Evolutionary conservation across 2,329 filamentous ascomycete species (phyloP).

Genomic region (Cladosporium halotolerans): DNA sequence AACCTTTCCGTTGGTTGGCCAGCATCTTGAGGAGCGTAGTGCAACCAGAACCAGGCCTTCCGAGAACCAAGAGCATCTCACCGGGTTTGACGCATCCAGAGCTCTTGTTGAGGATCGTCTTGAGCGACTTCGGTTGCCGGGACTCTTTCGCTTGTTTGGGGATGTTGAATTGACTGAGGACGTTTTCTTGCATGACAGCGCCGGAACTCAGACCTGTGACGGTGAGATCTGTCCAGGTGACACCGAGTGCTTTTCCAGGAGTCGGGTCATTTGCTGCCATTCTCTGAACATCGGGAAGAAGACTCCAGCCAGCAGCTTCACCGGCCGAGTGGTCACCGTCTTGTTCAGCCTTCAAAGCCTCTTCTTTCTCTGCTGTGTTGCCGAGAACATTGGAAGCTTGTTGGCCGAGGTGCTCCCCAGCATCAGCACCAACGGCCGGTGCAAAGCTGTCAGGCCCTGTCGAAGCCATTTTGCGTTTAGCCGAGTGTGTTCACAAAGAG

Average conservation of each 20-base stretch:
- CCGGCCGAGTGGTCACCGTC: conserved; percentile 4
- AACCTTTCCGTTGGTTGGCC: conserved; percentile 52
- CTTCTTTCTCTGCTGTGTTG: conserved; percentile 33
- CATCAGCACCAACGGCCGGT: conserved; percentile 9
- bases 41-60: conserved; percentile 40
- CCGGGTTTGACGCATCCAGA: conserved; percentile 52
- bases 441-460: conserved; percentile 9
- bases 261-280: conserved; percentile 2
- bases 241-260: conserved; percentile 41
- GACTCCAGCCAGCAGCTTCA: conserved; percentile 8
- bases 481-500: not conserved
- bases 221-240: conserved; percentile 60
- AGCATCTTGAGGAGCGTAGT: conserved; percentile 66
- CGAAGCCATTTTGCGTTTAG: conserved; percentile 10
- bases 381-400: not conserved
- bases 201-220: conserved; percentile 24
- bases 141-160: conserved; percentile 27
- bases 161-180: conserved; percentile 10
- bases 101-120: conserved; percentile 40
- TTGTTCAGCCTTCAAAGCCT: conserved; percentile 37
- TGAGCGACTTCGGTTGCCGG: conserved; percentile 23
- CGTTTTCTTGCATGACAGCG: conserved; percentile 8
- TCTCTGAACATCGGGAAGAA: not conserved
- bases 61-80: conserved; percentile 24
- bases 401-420: conserved; percentile 11